These are phyloP conservation scores for Hevea brasiliensis DNA, from an alignment of 345 rosid genomes.

Conservation along the genomic window DNA sequence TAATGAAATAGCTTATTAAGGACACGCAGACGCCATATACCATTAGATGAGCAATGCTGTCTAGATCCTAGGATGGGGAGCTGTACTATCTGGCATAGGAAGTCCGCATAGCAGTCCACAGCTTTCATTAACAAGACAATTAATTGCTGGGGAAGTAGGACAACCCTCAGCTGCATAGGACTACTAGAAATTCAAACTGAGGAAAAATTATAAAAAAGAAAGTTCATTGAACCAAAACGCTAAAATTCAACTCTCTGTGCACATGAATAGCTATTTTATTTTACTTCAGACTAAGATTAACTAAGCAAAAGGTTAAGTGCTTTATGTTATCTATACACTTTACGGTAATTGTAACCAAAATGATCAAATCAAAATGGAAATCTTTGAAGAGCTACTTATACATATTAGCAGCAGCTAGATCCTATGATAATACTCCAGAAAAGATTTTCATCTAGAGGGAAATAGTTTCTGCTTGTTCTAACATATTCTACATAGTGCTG, in stretches of 20 bases:
- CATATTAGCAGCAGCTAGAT: neutral
- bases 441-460: no score
- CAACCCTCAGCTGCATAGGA: slow-evolving; percentile 32
- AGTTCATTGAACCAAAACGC: slow-evolving; percentile 11
- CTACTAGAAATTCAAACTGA: slow-evolving; percentile 27
- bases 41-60: slow-evolving; percentile 22
- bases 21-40: slow-evolving; percentile 23
- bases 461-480: neutral
- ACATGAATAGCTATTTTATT: neutral
- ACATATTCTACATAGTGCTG: neutral
- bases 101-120: slow-evolving; percentile 33
- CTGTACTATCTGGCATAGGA: slow-evolving; percentile 22
- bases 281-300: neutral
- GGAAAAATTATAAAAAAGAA: slow-evolving; percentile 14
- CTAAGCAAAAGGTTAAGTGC: neutral
- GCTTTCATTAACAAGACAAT: slow-evolving; percentile 24
- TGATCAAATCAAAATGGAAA: neutral
- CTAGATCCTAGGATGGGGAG: slow-evolving; percentile 30
- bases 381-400: neutral
- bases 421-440: neutral
- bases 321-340: neutral
- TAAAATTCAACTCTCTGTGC: neutral
- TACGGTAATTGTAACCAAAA: neutral
- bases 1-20: slow-evolving; percentile 18
- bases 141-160: slow-evolving; percentile 19